phyloP scores from a whole-genome alignment of 2,329 filamentous ascomycete species.

The Calonectria hongkongensis region DNA sequence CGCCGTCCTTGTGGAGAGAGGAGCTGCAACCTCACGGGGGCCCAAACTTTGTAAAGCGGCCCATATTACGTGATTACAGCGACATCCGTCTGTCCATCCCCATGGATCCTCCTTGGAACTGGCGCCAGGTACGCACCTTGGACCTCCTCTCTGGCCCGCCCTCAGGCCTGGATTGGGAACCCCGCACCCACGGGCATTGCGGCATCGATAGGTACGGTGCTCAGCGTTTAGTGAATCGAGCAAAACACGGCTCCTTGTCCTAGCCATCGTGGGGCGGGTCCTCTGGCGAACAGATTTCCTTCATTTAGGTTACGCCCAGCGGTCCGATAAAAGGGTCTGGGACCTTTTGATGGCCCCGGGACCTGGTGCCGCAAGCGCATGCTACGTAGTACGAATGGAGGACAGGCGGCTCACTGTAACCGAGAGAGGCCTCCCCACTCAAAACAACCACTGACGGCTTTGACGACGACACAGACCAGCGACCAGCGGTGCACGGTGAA shows the following conservation, averaged over 20 bases:
- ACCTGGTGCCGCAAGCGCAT: constrained; percentile 22
- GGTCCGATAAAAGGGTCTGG: constrained; percentile 15
- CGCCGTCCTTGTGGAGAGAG: constrained; percentile 24
- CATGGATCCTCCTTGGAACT: constrained; percentile 10
- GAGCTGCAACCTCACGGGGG: constrained; percentile 7
- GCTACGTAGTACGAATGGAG: constrained; percentile 20
- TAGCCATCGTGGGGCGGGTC: constrained; percentile 3
- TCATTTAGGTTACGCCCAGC: constrained; percentile 24
- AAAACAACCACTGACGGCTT: background rate
- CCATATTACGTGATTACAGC: constrained; percentile 31
- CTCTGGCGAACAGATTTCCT: constrained; percentile 8
- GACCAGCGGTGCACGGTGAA: background rate
- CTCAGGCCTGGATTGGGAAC: background rate
- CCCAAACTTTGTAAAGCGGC: constrained; percentile 40
- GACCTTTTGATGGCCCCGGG: constrained; percentile 21
- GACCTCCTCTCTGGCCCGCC: background rate
- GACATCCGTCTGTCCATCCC: background rate
- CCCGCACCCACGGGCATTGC: constrained; percentile 6
- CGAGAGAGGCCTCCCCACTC: constrained; percentile 39
- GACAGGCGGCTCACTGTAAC: constrained; percentile 18
- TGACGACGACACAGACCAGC: constrained; percentile 7
- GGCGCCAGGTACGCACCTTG: background rate
- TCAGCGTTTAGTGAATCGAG: constrained; percentile 2
- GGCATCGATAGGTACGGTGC: background rate
- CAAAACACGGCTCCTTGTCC: background rate